Evolutionary conservation across 2,329 filamentous ascomycete species (phyloP).

Genomic region (Phialemonium atrogriseum): DNA sequence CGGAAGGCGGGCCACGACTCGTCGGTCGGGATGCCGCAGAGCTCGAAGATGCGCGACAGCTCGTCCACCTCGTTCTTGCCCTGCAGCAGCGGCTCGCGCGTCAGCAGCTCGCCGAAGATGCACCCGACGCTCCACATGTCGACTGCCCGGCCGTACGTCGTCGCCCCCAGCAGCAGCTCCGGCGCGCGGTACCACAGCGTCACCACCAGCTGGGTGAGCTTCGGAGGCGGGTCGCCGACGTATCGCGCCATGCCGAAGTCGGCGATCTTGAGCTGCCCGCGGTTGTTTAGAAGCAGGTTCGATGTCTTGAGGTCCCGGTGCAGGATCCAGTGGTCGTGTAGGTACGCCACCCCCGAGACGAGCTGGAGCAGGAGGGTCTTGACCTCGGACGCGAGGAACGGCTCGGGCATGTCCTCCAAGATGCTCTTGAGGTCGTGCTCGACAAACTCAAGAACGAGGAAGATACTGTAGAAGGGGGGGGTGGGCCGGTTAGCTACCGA

Average conservation of each 20-base stretch:
- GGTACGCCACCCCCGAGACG: slow-evolving; percentile 68
- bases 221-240: slow-evolving; percentile 65
- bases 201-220: slow-evolving; percentile 86
- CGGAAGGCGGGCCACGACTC: slow-evolving; percentile 81
- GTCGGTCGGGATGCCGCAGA: slow-evolving; percentile 80
- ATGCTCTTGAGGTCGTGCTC: slow-evolving; percentile 95
- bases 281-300: slow-evolving; percentile 91
- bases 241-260: slow-evolving; percentile 98
- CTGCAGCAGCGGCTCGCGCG: slow-evolving; percentile 73
- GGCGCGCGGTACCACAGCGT: slow-evolving; percentile 96
- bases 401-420: slow-evolving; percentile 88
- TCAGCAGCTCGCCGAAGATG: slow-evolving; percentile 87
- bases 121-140: slow-evolving; percentile 97
- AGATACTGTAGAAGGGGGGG: slow-evolving; percentile 55
- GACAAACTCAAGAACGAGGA: slow-evolving; percentile 93
- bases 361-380: slow-evolving; percentile 87
- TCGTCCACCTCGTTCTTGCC: slow-evolving; percentile 92
- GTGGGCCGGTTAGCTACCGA: slow-evolving; percentile 25
- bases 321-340: slow-evolving; percentile 85
- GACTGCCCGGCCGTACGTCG: slow-evolving; percentile 65
- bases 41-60: slow-evolving; percentile 76
- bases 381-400: slow-evolving; percentile 84
- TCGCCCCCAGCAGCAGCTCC: slow-evolving; percentile 77
- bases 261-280: slow-evolving; percentile 87
- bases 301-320: slow-evolving; percentile 91